Evolutionary conservation across 2,329 filamentous ascomycete genomes (phyloP).

Genomic region (Alternaria consortialis): DNA sequence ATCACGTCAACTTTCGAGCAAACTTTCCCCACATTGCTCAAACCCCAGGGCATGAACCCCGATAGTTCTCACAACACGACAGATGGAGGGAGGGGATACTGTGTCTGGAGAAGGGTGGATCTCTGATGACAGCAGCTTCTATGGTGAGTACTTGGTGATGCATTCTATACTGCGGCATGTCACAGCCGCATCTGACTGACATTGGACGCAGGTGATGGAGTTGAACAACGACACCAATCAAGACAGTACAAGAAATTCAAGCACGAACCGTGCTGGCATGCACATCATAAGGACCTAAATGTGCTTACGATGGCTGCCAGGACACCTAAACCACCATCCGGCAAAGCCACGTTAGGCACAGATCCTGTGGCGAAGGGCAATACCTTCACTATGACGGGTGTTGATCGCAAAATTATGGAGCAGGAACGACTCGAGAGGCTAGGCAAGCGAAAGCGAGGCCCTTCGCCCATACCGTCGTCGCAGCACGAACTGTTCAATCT

Average conservation of each 20-base stretch:
- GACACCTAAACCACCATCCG: background rate
- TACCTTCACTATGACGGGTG: slow-evolving; percentile 6
- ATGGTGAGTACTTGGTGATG: slow-evolving; percentile 45
- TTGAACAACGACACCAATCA: slow-evolving; percentile 35
- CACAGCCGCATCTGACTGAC: slow-evolving; percentile 2
- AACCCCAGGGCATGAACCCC: slow-evolving; percentile 12
- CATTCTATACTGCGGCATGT: background rate
- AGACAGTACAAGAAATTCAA: slow-evolving; percentile 27
- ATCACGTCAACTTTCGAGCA: slow-evolving; percentile 6
- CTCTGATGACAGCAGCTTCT: slow-evolving; percentile 57
- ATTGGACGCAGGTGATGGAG: slow-evolving; percentile 39
- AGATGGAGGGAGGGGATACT: slow-evolving; percentile 38
- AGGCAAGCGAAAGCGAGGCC: slow-evolving; percentile 22
- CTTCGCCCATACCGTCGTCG: slow-evolving; percentile 16
- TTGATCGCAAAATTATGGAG: slow-evolving; percentile 25
- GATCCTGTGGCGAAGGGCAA: slow-evolving; percentile 10
- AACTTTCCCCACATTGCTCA: slow-evolving; percentile 3
- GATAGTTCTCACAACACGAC: background rate
- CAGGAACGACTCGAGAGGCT: slow-evolving; percentile 19
- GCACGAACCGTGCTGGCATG: slow-evolving; percentile 28
- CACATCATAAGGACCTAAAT: slow-evolving; percentile 38
- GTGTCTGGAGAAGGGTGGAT: slow-evolving; percentile 48
- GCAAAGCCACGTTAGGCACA: slow-evolving; percentile 1
- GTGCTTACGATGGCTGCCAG: slow-evolving; percentile 22
- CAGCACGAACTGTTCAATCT: slow-evolving; percentile 58